Base-by-base conservation (phyloP, 2,329 filamentous ascomycete genomes). In the Diaporthe nobilis region DNA sequence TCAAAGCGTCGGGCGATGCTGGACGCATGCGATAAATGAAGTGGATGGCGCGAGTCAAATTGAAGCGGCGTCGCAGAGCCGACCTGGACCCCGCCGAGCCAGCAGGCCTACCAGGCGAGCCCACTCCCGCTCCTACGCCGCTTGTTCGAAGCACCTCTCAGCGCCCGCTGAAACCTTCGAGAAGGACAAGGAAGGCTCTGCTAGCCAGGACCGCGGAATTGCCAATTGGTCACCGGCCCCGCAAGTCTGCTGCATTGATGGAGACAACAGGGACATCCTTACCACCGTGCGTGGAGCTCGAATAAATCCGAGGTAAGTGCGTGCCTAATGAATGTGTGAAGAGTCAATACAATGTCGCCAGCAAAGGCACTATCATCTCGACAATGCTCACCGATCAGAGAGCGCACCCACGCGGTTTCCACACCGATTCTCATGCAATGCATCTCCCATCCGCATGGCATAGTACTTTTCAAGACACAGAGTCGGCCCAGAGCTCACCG, bases 121-220 rank as follows among this genome's bases (percentile, higher is more conserved):
- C 73, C 61, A 72, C 68, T 63, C 65, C 68, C 61, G 63, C 68
- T 53, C 61, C 72, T 53, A 65, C 57, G 57, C 57, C 51, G 39
- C 65, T 42, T 53, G 72, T 75, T 77, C 68, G 75, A 76, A 72
- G 75, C 34, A 65, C 71, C 53, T 75, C 68, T 42, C 61, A 37
- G 67, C 72, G 71, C 70, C 53, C 74, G 71, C 75, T 74, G 76
- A 77, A 77, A 77, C 74, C 76, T 77, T 77, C 76, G 75, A 77
- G 76, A 77, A 77, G 75, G 61, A 34, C 71, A 73, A 55, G 71
- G 71, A 73, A 73, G 58, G 28, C 44, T 73, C 67, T 73, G 58
- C 67, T 71, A 74, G 60, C 71, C 53, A 68, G 71, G 74, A 49
- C 76, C 76, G 76, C 71, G 76, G 76, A 77, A 76, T 53, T 76